Base-by-base conservation (phyloP, 176 grass and related monocot genomes). In the Lolium perenne region DNA sequence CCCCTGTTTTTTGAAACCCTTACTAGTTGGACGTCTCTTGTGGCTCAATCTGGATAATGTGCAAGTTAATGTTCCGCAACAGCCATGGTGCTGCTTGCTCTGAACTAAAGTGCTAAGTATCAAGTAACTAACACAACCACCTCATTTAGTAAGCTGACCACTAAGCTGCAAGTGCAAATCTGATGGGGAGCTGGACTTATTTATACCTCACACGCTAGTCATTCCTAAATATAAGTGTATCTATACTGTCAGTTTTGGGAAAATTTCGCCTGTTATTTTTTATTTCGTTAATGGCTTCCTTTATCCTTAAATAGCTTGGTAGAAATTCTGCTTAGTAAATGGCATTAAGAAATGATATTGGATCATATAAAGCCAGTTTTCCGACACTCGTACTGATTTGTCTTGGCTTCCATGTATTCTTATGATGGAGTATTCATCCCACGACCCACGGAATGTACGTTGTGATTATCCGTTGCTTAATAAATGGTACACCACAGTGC, bases 81-180 rank as follows among this genome's bases (percentile, higher is more conserved):
- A 80, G 63, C 54, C 7, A 22, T 38, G 58, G 9, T 65, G 46
- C 18, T 10, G 41, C 51, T 71, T 14, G 48, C 57, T 75, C 58
- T 83, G 22, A 61, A 45, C 23, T 77, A 10, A 41, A 17, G 61
- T 41, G 46, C 48, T 54, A 35, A 51, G 15, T 22, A 4, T 86
- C n/a, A 78, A 66, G 11, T 46, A 51, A 49, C 48, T 77, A 56
- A 85, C 26, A 43, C 5, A 77, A 77, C 14, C 35, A 55, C 29
- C 12, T 82, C 12, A 17, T 29, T 77, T 22, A 74, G 62, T 49
- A 21, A 68, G 65, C 11, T 54, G 47, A 51, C 47, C 23, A 63
- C 21, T 62, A 85, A 53, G 8, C 22, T 64, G 64, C 66, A 62
- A 47, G 51, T 75, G 43, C 20, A 22, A 87, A 58, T 80, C 43